Evolutionary conservation across 1,284 basidiomycete species (phyloP).

Genomic region (Malassezia globosa): DNA sequence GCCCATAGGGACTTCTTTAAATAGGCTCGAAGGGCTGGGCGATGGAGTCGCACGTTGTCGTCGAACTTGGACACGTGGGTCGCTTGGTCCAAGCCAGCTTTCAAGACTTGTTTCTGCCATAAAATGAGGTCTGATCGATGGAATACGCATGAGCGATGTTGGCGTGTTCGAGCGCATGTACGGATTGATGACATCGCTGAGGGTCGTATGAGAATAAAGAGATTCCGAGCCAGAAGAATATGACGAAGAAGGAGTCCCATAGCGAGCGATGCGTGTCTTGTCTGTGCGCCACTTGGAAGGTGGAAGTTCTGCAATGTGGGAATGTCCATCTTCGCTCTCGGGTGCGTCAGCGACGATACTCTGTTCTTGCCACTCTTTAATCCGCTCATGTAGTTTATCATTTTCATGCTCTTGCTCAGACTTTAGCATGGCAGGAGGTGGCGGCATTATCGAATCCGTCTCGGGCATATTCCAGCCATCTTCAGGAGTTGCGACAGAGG

Average conservation of each 20-base stretch:
- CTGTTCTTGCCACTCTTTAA: slow-evolving; percentile 12
- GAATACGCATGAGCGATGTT: slow-evolving; percentile 17
- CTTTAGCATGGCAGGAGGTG: slow-evolving; percentile 8
- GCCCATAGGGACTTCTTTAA: slow-evolving; percentile 7
- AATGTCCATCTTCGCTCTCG: not conserved
- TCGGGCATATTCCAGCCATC: not conserved
- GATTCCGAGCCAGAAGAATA: slow-evolving; percentile 6
- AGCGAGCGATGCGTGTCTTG: slow-evolving; percentile 1
- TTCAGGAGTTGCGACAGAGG: not conserved
- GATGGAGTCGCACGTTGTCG: not conserved
- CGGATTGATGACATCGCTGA: slow-evolving; percentile 3
- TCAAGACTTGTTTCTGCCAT: slow-evolving; percentile 30
- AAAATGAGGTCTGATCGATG: slow-evolving; percentile 36
- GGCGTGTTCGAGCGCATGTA: not conserved
- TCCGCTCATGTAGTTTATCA: slow-evolving; percentile 5
- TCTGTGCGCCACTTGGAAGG: not conserved
- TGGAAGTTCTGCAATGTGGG: not conserved
- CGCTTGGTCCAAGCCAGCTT: slow-evolving; percentile 29
- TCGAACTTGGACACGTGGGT: not conserved
- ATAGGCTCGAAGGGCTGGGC: not conserved
- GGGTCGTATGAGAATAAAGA: slow-evolving; percentile 4
- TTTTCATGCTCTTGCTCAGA: not conserved
- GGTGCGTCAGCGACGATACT: slow-evolving; percentile 4
- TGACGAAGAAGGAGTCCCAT: slow-evolving; percentile 5
- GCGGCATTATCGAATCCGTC: not conserved